Percentiles rank a stretch among this genome's conserved stretches.
Evolutionary conservation across 2,329 filamentous ascomycete species (phyloP).

Genomic region (Colletotrichum zoysiae): DNA sequence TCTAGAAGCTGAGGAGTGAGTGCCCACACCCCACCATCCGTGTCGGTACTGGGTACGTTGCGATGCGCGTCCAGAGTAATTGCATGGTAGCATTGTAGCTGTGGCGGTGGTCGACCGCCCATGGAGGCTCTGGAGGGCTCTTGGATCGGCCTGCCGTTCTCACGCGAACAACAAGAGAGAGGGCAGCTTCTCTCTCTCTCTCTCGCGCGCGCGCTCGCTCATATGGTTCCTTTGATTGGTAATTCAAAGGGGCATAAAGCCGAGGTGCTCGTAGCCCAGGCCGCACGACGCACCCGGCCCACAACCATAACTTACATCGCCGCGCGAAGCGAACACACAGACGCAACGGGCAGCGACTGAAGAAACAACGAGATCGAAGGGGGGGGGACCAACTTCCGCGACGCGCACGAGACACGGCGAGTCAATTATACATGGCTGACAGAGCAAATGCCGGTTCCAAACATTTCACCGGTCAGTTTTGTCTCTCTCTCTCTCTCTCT

Average conservation of each 20-base stretch:
- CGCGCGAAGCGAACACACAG: conserved; percentile 1
- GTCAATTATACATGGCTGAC: conserved; percentile 35
- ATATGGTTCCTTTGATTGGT: neutral
- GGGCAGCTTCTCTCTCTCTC: neutral
- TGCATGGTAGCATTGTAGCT: neutral
- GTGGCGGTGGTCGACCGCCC: neutral
- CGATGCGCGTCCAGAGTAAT: neutral
- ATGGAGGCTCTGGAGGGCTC: too few species aligned
- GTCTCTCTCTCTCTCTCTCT: too few species aligned
- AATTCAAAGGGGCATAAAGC: neutral
- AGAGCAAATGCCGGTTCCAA: conserved; percentile 19
- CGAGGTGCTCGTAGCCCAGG: neutral
- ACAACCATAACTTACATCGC: neutral
- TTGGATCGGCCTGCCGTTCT: neutral
- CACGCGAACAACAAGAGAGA: neutral
- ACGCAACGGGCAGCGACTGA: neutral
- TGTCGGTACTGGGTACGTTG: too few species aligned
- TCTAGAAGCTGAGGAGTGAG: too few species aligned
- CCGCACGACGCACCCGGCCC: neutral
- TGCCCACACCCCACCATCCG: neutral
- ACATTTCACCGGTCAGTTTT: neutral
- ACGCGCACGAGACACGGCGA: conserved; percentile 38
- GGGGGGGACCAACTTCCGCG: conserved; percentile 22
- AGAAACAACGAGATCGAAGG: conserved; percentile 13
- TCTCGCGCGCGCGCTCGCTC: neutral